Evolutionary conservation across 1,284 basidiomycete genomes (phyloP), one percentile per base, ranked within the genome.

Genomic region (Naganishia cerealis): DNA sequence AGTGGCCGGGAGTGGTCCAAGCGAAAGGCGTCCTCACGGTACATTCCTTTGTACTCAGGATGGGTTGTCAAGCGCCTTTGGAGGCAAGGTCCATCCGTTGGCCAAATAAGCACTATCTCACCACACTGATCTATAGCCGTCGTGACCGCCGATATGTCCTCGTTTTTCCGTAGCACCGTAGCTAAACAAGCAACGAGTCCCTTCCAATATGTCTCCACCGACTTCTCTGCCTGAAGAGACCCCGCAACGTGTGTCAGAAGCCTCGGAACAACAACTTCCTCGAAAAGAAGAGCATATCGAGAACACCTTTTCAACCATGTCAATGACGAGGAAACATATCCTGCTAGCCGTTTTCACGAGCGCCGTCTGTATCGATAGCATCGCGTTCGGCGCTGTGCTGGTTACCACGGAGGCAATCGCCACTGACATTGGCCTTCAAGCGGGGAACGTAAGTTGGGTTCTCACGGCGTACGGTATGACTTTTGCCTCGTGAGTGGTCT

Each of bases 381-480:
- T 50, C 18, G 46, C n/a, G 8, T 50, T 21, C 5, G 21, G 21
- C 21, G 2, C 46, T 24, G 10, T 50, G 21, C 46, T 50, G 46
- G 21, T n/a, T 21, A 50, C 3, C n/a, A 50, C 46, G 1, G 46
- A 50, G 21, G 12, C 46, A 7, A 50, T 50, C 21, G 46, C 46
- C 10, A 24, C 46, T 0, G 46, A 50, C 21, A 21, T 50, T 7
- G 46, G 21, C 9, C 21, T 50, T 8, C 3, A 24, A 13, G 46
- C 8, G 1, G 46, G 46, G 13, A 50, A 50, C 24, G 24, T 50
- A 13, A 24, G 12, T 50, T 50, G 46, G 46, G 46, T 50, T 9
- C n/a, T 50, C 2, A 50, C 46, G 21, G 46, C 46, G 46, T 50
- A 50, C 15, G n/a, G 46, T n/a, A 50, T 50, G n/a, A 50, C 46